Conservation (phyloP, 2,329 filamentous ascomycete species). For the Arthroderma sp. region DNA sequence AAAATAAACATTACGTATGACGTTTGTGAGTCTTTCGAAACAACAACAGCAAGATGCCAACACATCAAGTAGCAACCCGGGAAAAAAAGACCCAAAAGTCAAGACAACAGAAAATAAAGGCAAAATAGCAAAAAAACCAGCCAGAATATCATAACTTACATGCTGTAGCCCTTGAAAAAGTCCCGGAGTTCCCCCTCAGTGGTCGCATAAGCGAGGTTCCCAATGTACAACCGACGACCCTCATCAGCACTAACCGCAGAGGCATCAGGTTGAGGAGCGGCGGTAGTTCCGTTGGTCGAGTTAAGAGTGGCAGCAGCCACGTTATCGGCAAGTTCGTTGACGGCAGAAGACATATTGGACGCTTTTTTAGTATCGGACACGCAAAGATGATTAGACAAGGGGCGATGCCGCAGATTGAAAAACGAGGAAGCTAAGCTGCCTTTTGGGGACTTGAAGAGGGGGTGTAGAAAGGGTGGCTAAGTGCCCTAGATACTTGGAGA, state of each 20-base stretch:
- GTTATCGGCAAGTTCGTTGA: conserved; percentile 56
- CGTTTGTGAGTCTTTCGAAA: too few relatives aligned
- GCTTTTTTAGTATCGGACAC: conserved; percentile 21
- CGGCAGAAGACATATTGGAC: conserved; percentile 66
- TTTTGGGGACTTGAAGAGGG: conserved; percentile 43
- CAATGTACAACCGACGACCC: conserved; percentile 98
- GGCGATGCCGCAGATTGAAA: conserved; percentile 31
- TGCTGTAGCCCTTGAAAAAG: conserved; percentile 98
- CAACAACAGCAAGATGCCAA: too few relatives aligned
- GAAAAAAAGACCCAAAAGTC: too few relatives aligned
- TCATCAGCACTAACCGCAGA: conserved; percentile 95
- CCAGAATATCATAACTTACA: conserved; percentile 52
- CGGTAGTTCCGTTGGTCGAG: conserved; percentile 44
- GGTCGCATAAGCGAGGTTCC: conserved; percentile 99
- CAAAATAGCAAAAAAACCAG: background rate
- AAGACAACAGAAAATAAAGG: background rate
- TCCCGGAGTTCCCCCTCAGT: conserved; percentile 99
- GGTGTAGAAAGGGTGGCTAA: conserved; percentile 65
- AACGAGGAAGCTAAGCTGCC: conserved; percentile 43
- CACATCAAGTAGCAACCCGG: too few relatives aligned
- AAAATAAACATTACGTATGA: too few relatives aligned
- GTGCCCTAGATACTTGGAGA: conserved; percentile 59
- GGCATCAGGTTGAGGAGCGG: conserved; percentile 70
- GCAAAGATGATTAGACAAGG: conserved; percentile 24
- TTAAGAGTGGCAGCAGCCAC: conserved; percentile 54